These are phyloP conservation scores for Cynara cardunculus DNA, from an alignment of 129 eudicot genomes.

Conservation along the genomic window DNA sequence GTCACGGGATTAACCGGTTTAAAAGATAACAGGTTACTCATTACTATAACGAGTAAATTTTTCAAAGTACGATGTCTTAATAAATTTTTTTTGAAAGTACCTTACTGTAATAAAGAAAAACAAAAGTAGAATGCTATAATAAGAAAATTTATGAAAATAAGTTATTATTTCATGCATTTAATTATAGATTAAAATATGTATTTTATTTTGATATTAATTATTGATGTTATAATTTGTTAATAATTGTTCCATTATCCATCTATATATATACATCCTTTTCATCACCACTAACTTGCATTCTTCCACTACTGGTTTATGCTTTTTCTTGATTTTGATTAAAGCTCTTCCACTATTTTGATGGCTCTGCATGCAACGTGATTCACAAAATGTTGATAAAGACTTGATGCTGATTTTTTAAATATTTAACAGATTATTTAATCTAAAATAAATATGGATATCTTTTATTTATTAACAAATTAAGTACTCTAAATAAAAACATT, in stretches of 20 bases:
- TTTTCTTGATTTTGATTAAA: constrained; percentile 18
- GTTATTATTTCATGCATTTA: too few relatives aligned
- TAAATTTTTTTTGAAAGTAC: too few relatives aligned
- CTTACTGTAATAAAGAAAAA: too few relatives aligned
- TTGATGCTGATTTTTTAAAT: background rate
- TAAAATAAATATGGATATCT: too few relatives aligned
- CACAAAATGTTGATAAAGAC: constrained; percentile 10
- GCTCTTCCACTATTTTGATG: background rate
- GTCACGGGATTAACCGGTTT: too few relatives aligned
- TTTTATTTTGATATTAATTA: too few relatives aligned
- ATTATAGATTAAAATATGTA: too few relatives aligned
- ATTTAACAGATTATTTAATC: background rate
- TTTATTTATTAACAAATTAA: background rate
- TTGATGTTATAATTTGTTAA: background rate
- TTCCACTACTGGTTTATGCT: constrained; percentile 6
- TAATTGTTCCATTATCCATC: constrained; percentile 17
- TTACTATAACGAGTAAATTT: too few relatives aligned
- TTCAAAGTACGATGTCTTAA: too few relatives aligned
- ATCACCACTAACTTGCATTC: constrained; percentile 9
- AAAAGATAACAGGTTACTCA: too few relatives aligned
- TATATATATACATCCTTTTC: background rate
- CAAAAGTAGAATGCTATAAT: too few relatives aligned
- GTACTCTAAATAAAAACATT: background rate
- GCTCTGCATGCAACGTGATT: constrained; percentile 14
- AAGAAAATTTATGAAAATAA: too few relatives aligned